These are phyloP conservation scores for Rhodotorula sp. DNA, from an alignment of 1,284 basidiomycete genomes.

Conservation along the genomic window DNA sequence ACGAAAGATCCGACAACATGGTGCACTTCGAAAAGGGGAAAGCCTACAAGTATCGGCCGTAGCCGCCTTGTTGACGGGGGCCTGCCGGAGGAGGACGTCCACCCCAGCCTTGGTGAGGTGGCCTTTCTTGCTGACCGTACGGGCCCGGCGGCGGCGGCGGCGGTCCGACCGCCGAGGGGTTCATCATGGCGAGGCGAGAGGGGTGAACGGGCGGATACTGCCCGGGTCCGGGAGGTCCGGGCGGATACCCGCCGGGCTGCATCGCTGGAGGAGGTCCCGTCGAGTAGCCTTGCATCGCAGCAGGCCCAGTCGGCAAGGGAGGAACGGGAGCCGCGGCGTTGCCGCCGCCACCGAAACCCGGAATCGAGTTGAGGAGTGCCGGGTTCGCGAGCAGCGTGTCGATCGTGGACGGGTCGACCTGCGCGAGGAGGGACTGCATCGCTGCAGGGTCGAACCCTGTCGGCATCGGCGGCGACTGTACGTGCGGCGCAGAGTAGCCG, in stretches of 20 bases:
- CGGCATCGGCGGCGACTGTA: background rate
- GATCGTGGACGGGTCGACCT: conserved; percentile 33
- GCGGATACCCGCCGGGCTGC: background rate
- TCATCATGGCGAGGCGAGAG: conserved; percentile 9
- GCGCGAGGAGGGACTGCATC: conserved; percentile 21
- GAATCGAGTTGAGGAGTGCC: background rate
- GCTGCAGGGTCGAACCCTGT: conserved; percentile 7
- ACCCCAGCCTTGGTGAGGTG: background rate
- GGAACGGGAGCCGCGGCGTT: too few relatives aligned
- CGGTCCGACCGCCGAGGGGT: background rate
- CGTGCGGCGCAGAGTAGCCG: background rate
- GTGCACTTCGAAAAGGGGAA: background rate
- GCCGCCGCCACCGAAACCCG: background rate
- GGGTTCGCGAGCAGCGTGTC: conserved; percentile 38
- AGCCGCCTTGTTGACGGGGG: background rate
- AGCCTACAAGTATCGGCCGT: background rate
- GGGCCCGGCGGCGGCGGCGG: background rate
- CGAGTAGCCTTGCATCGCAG: background rate
- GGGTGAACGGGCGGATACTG: conserved; percentile 16
- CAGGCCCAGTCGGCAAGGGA: background rate
- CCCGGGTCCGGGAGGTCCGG: background rate
- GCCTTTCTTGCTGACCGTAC: background rate
- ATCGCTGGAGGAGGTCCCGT: background rate
- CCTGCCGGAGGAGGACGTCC: background rate
- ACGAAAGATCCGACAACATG: background rate